Conservation (phyloP, 805 yeast genomes). For the Clavispora santaluciae region DNA sequence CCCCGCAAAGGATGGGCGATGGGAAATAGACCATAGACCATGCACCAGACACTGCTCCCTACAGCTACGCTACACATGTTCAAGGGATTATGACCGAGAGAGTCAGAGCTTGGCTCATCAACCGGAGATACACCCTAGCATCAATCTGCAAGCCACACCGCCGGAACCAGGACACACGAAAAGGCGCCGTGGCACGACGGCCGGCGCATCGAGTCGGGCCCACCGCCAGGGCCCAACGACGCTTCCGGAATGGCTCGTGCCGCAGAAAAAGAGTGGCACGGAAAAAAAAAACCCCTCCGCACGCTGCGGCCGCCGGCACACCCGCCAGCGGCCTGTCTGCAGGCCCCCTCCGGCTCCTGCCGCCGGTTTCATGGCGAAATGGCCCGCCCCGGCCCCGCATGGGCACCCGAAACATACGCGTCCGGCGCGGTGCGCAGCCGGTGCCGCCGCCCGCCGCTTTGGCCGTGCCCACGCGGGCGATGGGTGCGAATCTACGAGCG, state of each 20-base stretch:
- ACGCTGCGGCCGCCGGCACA: not conserved
- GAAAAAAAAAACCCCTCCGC: not conserved
- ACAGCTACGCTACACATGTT: constrained; percentile 22
- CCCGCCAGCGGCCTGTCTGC: not conserved
- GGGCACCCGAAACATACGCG: too few species aligned
- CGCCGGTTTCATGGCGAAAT: not conserved
- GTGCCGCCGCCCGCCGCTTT: too few species aligned
- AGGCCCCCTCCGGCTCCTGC: too few species aligned
- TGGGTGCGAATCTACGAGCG: too few species aligned
- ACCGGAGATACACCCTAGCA: constrained; percentile 49
- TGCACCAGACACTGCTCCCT: not conserved
- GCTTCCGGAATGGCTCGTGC: constrained; percentile 14
- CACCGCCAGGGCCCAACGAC: constrained; percentile 17
- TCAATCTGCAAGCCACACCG: constrained; percentile 14
- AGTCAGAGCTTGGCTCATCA: constrained; percentile 41
- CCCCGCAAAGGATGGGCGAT: too few species aligned
- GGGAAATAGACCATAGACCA: not conserved
- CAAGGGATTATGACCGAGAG: constrained; percentile 50
- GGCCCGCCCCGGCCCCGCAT: too few species aligned
- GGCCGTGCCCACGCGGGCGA: too few species aligned
- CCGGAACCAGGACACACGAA: constrained; percentile 12
- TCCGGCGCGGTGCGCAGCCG: too few species aligned
- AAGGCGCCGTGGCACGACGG: constrained; percentile 3
- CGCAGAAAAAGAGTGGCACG: constrained; percentile 1
- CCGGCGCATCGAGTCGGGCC: constrained; percentile 11